Percentiles rank a stretch among this genome's conserved stretches.
phyloP scores from a whole-genome alignment of 176 grass and related monocot species.

The Carex kokanica region DNA sequence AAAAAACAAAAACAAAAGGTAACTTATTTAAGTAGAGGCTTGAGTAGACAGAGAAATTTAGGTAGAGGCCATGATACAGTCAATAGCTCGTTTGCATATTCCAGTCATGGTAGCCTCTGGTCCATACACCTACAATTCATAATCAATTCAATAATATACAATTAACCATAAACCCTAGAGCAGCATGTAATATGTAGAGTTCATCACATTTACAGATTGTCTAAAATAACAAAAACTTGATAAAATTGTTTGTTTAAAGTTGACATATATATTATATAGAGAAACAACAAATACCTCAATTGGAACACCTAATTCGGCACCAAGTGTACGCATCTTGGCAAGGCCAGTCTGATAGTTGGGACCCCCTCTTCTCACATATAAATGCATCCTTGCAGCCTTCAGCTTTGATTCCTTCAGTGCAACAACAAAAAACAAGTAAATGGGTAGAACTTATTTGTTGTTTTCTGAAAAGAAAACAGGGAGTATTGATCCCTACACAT shows the following conservation, averaged over 20 bases:
- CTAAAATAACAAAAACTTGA: not conserved
- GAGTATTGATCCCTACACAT: not conserved
- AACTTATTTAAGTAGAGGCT: conserved; percentile 2
- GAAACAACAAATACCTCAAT: conserved; percentile 49
- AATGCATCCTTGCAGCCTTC: conserved; percentile 82
- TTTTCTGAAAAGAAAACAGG: not conserved
- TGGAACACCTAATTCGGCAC: conserved; percentile 67
- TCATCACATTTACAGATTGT: not conserved
- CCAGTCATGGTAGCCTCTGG: conserved; percentile 96
- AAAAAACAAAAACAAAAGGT: not conserved
- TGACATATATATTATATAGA: not conserved
- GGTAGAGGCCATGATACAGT: conserved; percentile 59
- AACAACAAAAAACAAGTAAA: not conserved
- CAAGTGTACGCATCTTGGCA: conserved; percentile 84
- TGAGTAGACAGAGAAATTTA: conserved; percentile 12
- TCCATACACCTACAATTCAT: conserved; percentile 66
- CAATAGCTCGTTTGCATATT: conserved; percentile 94
- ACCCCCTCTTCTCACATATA: conserved; percentile 90
- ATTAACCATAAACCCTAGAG: not conserved
- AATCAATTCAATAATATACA: conserved; percentile 8
- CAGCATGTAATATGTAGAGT: not conserved
- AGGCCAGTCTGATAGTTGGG: conserved; percentile 94
- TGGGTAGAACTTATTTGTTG: not conserved
- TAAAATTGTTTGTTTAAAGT: not conserved
- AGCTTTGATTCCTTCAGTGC: conserved; percentile 73